These are phyloP conservation scores for Arthrobotrys megalospora DNA, from an alignment of 2,329 filamentous ascomycete genomes.

Conservation along the genomic window DNA sequence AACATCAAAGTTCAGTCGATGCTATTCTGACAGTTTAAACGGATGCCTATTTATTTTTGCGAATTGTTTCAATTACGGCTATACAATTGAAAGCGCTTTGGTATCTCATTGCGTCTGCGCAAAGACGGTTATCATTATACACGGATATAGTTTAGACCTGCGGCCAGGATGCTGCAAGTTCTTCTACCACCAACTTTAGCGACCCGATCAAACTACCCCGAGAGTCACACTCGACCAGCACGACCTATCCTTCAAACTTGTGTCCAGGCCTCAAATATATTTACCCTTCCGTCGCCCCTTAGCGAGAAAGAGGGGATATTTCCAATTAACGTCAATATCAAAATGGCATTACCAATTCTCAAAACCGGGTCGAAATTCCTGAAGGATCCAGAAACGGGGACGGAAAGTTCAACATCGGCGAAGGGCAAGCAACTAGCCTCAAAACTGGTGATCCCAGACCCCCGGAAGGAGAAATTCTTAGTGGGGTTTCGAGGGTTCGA, in stretches of 20 bases:
- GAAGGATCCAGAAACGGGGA: slow-evolving; percentile 22
- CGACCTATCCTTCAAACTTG: slow-evolving; percentile 39
- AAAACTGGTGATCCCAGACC: slow-evolving; percentile 48
- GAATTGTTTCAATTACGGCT: not conserved
- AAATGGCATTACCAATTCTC: slow-evolving; percentile 48
- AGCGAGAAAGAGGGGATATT: slow-evolving; percentile 31
- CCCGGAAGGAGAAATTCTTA: slow-evolving; percentile 49
- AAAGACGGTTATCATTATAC: not conserved
- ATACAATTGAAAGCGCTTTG: not conserved
- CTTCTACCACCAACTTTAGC: slow-evolving; percentile 44
- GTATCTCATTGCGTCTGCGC: slow-evolving; percentile 6
- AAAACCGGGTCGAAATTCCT: slow-evolving; percentile 15
- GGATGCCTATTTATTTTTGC: not conserved
- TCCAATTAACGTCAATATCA: slow-evolving; percentile 54
- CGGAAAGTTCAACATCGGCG: slow-evolving; percentile 20
- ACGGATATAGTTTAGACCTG: not conserved
- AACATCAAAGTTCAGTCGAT: not conserved
- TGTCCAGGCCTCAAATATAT: slow-evolving; percentile 48
- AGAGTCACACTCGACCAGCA: slow-evolving; percentile 27
- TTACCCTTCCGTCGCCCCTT: slow-evolving; percentile 25
- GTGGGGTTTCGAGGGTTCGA: slow-evolving; percentile 49
- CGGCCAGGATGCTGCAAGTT: slow-evolving; percentile 50
- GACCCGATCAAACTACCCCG: slow-evolving; percentile 16
- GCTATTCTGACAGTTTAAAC: slow-evolving; percentile 25
- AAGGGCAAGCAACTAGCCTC: slow-evolving; percentile 35